phyloP scores from a whole-genome alignment of 805 yeast genomes.

The Ogataea paradorogensis region DNA sequence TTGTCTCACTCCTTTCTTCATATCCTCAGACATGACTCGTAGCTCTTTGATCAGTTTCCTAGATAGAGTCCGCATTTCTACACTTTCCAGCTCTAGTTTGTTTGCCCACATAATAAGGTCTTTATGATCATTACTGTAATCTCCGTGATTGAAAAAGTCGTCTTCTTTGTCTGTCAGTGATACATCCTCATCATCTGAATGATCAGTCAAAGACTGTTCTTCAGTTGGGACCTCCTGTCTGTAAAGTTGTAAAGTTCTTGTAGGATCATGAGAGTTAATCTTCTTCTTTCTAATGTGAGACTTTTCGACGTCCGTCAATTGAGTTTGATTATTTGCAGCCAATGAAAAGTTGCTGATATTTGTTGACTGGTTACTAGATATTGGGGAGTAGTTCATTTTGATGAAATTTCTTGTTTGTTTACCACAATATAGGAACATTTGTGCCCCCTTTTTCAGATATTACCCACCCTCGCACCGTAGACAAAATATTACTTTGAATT shows the following conservation, averaged over 20 bases:
- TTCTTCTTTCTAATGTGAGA: neutral
- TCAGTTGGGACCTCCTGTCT: neutral
- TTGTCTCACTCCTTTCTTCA: conserved; percentile 6
- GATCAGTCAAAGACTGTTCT: conserved; percentile 16
- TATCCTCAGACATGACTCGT: conserved; percentile 11
- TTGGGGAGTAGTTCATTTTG: conserved; percentile 7
- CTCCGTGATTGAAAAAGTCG: neutral
- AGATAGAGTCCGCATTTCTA: conserved; percentile 38
- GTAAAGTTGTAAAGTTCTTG: conserved; percentile 3
- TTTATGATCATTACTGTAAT: conserved; percentile 25
- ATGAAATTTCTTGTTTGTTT: neutral
- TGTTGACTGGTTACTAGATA: conserved; percentile 5
- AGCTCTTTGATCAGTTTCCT: conserved; percentile 16
- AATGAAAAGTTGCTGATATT: conserved; percentile 7
- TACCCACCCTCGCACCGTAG: conserved; percentile 1
- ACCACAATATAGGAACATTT: neutral
- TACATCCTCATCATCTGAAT: conserved; percentile 9
- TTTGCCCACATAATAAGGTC: conserved; percentile 47
- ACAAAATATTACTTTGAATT: neutral
- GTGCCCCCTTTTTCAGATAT: conserved; percentile 1
- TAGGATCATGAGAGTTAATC: neutral
- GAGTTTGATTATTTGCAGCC: conserved; percentile 4
- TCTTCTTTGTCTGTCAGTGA: neutral
- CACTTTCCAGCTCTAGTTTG: conserved; percentile 46
- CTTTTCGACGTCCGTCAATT: conserved; percentile 5